Evolutionary conservation across 805 yeast genomes (phyloP), one percentile per base, ranked within the genome.

Genomic region (Komagataella ulmi): DNA sequence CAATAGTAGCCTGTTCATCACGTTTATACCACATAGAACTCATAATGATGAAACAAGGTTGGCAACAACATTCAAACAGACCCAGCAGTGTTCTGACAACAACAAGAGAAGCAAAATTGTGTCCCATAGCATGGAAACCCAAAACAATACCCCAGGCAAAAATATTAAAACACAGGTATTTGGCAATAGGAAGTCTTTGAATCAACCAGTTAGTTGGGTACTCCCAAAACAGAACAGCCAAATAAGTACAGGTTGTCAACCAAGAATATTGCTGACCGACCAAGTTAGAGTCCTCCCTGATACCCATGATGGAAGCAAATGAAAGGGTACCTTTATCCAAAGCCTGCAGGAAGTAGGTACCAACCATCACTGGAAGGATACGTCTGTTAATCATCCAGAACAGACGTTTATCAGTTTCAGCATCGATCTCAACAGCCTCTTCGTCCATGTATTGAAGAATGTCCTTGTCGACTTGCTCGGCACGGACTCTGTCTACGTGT

Each of bases 191-290:
- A 21, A 63, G 58, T 46, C 57, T 66, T 53, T 68, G 74, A 46
- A 68, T 57, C 14, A 64, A 18, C 40, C 60, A 57, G 47, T 56
- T 66, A 48, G 77, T 73, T 1, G 83, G 83, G 50, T 76, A 66
- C 56, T 80, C 83, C 57, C 77, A 78, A 14, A 69, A 70, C 48
- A 84, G 62, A 60, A 83, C 84, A 1, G 88, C 90, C 45, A 83
- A 61, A 58, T 80, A 81, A 56, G 81, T 81, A 7, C 79, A 73
- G 1, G 83, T 71, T n/a, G 83, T 78, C 14, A 74, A 65, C 81
- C 85, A 77, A 49, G 77, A 62, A 58, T 77, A 74, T 59, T 70
- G 65, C 52, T 66, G 65, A 6, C 78, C 75, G n/a, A 54, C 54
- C 61, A 76, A 64, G 24, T 67, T 52, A 21, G 63, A 63, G 57